Evolutionary conservation across 2,329 filamentous ascomycete species (phyloP).

Genomic region (Sclerotiophoma versabilis): DNA sequence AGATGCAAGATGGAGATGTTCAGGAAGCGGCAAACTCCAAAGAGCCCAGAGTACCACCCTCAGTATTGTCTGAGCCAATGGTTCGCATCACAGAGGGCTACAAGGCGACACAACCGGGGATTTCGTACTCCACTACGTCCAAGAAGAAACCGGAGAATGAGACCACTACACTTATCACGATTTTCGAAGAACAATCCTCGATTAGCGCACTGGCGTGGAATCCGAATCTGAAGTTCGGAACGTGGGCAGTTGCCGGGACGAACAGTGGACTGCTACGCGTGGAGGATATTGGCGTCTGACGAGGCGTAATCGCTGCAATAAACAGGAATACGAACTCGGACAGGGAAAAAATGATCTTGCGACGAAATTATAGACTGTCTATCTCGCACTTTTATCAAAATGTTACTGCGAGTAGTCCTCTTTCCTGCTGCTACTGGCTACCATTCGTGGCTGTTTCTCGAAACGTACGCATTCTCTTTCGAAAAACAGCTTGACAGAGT

Average conservation of each 20-base stretch:
- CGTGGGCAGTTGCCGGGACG: slow-evolving; percentile 60
- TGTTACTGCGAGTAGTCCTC: too few species aligned
- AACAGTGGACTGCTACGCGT: slow-evolving; percentile 58
- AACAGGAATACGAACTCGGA: too few species aligned
- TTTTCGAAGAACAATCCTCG: slow-evolving; percentile 55
- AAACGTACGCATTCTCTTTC: too few species aligned
- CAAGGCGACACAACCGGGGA: slow-evolving; percentile 40
- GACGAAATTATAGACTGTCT: too few species aligned
- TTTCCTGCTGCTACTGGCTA: too few species aligned
- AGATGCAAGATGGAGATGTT: neutral
- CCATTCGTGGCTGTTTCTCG: too few species aligned
- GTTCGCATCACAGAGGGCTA: slow-evolving; percentile 54
- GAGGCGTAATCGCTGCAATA: too few species aligned
- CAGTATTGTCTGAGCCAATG: slow-evolving; percentile 33
- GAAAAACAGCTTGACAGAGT: too few species aligned
- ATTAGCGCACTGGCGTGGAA: slow-evolving; percentile 59
- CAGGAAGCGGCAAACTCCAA: neutral
- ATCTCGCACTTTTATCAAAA: too few species aligned
- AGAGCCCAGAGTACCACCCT: slow-evolving; percentile 10
- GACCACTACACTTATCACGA: slow-evolving; percentile 46
- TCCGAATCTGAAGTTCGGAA: slow-evolving; percentile 57
- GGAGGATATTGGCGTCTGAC: slow-evolving; percentile 53
- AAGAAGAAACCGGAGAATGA: slow-evolving; percentile 35
- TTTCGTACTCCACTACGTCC: slow-evolving; percentile 28
- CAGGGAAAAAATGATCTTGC: too few species aligned